phyloP scores from a whole-genome alignment of 2,329 filamentous ascomycete genomes.

The Ceratocystis variospora region DNA sequence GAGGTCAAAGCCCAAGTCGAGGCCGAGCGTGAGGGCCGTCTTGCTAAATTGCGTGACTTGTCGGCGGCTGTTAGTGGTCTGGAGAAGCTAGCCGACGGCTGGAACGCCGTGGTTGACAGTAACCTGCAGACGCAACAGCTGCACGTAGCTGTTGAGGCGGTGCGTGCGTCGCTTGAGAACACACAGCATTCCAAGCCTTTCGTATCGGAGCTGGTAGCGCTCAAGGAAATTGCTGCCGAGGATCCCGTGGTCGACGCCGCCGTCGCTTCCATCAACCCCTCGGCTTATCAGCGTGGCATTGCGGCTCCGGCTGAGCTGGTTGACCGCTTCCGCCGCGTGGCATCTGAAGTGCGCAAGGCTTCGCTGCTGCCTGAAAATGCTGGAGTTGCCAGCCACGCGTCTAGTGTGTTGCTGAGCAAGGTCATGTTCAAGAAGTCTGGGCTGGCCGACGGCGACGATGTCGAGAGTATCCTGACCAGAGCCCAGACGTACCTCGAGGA shows the following conservation, averaged over 20 bases:
- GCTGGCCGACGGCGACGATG: conserved; percentile 69
- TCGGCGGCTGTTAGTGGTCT: conserved; percentile 66
- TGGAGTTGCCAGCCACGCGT: conserved; percentile 85
- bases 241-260: conserved; percentile 82
- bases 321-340: conserved; percentile 89
- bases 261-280: conserved; percentile 89
- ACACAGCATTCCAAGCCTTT: conserved; percentile 64
- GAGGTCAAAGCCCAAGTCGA: conserved; percentile 75
- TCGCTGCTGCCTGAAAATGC: conserved; percentile 84
- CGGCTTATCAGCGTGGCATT: conserved; percentile 84
- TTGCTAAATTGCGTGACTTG: conserved; percentile 74
- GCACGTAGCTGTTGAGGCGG: conserved; percentile 87
- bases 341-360: conserved; percentile 85
- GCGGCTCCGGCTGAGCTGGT: conserved; percentile 73
- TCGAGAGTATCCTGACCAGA: conserved; percentile 81
- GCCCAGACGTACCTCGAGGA: conserved; percentile 87
- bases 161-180: conserved; percentile 68
- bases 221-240: conserved; percentile 79
- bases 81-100: conserved; percentile 73
- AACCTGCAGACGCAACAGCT: conserved; percentile 93
- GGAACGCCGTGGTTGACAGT: conserved; percentile 78
- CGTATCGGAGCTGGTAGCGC: conserved; percentile 77
- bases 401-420: conserved; percentile 79
- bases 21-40: conserved; percentile 69
- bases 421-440: conserved; percentile 92